Evolutionary conservation across 2,329 filamentous ascomycete genomes (phyloP), one percentile per base, ranked within the genome.

Genomic region (Penicillium aurantiogriseum): DNA sequence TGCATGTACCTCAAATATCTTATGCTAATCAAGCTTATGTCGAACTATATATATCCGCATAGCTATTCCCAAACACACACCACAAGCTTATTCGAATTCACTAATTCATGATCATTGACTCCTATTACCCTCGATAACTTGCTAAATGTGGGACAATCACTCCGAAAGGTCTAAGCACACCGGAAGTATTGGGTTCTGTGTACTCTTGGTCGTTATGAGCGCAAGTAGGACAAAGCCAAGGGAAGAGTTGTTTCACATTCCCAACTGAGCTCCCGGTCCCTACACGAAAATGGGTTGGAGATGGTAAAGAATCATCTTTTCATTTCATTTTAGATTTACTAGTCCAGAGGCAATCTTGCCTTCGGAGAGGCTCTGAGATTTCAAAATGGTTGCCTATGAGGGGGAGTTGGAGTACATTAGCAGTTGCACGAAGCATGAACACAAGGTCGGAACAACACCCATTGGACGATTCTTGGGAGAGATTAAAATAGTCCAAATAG

Each of bases 201-300:
- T 47, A 23, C 35, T 42, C 40, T 56, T 59, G 45, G 56, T 60
- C 49, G 47, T 44, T 39, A 17, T 48, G 35, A 23, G 19, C 15
- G 15, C 10, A 44, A 40, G 63, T 67, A 54, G 56, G 51, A 67
- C 64, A 61, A 56, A 21, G 19, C 48, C 48, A 64, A 63, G 53
- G 42, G 15, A 35, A 46, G 38, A 51, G 36, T 38, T 38, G 46
- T 54, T 49, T 19, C 44, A 39, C 42, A 38, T 58, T 62, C 60
- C 11, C 53, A 63, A 60, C 45, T 39, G 33, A 53, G 51, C 50
- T 11, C 43, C 45, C 25, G 19, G 21, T 19, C 43, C 44, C 36
- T 39, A 54, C 43, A 56, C 51, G 25, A 43, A 29, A 59, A 49
- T 54, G 23, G 42, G 17, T 31, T 19, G 25, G 3, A 9, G 10